Evolutionary conservation across 768 basidiomycete genomes (phyloP).

Genomic region (Boletus insuetus): DNA sequence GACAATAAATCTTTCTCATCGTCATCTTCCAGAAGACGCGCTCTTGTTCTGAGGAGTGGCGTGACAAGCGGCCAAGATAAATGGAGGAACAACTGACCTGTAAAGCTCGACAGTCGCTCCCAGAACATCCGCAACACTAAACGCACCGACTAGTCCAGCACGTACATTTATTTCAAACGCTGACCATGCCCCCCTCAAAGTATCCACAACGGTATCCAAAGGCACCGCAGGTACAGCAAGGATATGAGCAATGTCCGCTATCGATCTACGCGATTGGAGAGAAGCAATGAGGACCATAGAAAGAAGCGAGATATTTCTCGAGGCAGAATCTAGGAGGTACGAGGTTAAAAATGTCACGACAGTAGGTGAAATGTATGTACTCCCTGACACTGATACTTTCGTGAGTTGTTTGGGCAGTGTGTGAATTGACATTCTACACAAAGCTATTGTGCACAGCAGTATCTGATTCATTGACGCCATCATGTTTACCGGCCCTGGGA

Average conservation of each 20-base stretch:
- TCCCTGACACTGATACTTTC: slow-evolving; percentile 10
- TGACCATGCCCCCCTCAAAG: slow-evolving; percentile 45
- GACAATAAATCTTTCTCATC: slow-evolving; percentile 41
- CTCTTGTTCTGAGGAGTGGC: slow-evolving; percentile 30
- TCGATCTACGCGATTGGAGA: slow-evolving; percentile 49
- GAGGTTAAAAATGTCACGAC: slow-evolving; percentile 8
- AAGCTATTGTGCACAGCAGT: slow-evolving; percentile 53
- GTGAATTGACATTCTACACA: slow-evolving; percentile 43
- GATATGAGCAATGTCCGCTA: slow-evolving; percentile 58
- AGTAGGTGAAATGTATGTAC: slow-evolving; percentile 11
- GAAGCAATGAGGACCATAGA: slow-evolving; percentile 35
- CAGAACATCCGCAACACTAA: slow-evolving; percentile 47
- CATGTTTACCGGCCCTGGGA: slow-evolving; percentile 56
- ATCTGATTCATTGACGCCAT: slow-evolving; percentile 56
- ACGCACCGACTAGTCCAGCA: slow-evolving; percentile 39
- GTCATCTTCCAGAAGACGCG: slow-evolving; percentile 24
- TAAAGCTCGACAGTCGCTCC: slow-evolving; percentile 43
- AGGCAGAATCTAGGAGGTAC: slow-evolving; percentile 30
- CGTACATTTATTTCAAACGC: slow-evolving; percentile 43
- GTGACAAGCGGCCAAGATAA: slow-evolving; percentile 3
- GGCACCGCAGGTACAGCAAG: slow-evolving; percentile 45
- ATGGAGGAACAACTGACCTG: slow-evolving; percentile 19
- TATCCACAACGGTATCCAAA: slow-evolving; percentile 41
- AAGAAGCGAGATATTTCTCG: slow-evolving; percentile 19
- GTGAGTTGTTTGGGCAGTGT: slow-evolving; percentile 38